Evolutionary conservation across 768 basidiomycete genomes (phyloP).

Genomic region (Galerina marginata): DNA sequence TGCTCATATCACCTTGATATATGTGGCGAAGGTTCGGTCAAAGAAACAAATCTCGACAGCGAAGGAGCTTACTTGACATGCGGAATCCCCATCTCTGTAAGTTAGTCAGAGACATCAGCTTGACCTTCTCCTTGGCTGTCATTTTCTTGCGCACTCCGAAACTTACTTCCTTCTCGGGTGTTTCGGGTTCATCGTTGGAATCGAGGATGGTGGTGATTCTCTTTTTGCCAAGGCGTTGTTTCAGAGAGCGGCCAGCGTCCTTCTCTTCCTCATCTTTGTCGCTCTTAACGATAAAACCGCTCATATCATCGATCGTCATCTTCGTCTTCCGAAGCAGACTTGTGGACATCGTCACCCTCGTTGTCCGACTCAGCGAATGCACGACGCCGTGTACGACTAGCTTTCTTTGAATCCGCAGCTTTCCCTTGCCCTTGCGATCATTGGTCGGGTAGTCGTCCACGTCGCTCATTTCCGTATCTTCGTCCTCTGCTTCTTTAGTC

Average conservation of each 20-base stretch:
- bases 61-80: slow-evolving; percentile 55
- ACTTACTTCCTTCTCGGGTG: slow-evolving; percentile 46
- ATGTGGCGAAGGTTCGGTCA: slow-evolving; percentile 29
- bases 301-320: slow-evolving; percentile 47
- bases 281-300: slow-evolving; percentile 57
- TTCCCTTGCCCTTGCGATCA: slow-evolving; percentile 35
- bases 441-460: slow-evolving; percentile 18
- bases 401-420: slow-evolving; percentile 18
- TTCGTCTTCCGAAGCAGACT: slow-evolving; percentile 34
- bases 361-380: slow-evolving; percentile 33
- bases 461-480: slow-evolving; percentile 38
- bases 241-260: slow-evolving; percentile 43
- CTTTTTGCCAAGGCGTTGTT: slow-evolving; percentile 44
- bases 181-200: slow-evolving; percentile 47
- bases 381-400: slow-evolving; percentile 18
- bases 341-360: slow-evolving; percentile 33
- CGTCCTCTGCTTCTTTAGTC: slow-evolving; percentile 30
- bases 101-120: slow-evolving; percentile 62
- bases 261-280: slow-evolving; percentile 64
- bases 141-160: slow-evolving; percentile 39
- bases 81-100: slow-evolving; percentile 53
- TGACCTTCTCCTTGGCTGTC: slow-evolving; percentile 38
- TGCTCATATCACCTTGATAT: slow-evolving; percentile 67
- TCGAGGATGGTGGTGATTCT: slow-evolving; percentile 45
- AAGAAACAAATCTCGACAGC: neutral